Percentiles rank a stretch among this genome's conserved stretches.
Conservation (phyloP, 768 basidiomycete genomes). For the Naganishia kalamii region DNA sequence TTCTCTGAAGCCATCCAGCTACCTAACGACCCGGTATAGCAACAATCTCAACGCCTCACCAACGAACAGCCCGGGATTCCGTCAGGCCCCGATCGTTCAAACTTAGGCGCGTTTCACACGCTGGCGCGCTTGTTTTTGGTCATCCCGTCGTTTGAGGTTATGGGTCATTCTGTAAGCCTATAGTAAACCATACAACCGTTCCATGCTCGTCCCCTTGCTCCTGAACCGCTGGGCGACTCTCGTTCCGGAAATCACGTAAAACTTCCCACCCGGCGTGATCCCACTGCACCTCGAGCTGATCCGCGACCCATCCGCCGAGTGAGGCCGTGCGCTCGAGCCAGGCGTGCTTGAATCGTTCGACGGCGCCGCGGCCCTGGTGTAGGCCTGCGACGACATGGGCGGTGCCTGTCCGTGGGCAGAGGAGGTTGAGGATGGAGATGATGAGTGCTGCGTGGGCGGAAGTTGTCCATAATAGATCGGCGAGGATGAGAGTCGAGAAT, state of each 20-base stretch:
- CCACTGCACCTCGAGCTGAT: slow-evolving; percentile 34
- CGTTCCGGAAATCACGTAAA: slow-evolving; percentile 5
- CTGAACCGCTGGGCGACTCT: slow-evolving; percentile 21
- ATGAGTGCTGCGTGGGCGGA: slow-evolving; percentile 35
- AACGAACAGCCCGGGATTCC: no score
- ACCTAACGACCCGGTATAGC: no score
- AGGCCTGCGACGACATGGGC: slow-evolving; percentile 40
- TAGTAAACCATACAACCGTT: slow-evolving; percentile 14
- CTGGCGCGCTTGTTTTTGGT: slow-evolving; percentile 9
- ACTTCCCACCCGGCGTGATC: slow-evolving; percentile 8
- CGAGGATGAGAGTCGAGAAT: slow-evolving; percentile 41
- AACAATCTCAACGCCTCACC: no score
- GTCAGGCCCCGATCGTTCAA: background rate
- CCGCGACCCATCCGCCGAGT: slow-evolving; percentile 18
- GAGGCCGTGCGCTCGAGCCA: slow-evolving; percentile 19
- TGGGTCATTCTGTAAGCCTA: background rate
- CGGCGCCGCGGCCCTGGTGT: slow-evolving; percentile 42
- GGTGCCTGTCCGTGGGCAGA: slow-evolving; percentile 24
- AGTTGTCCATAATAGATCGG: slow-evolving; percentile 43
- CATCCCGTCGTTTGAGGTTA: no score
- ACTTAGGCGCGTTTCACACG: background rate
- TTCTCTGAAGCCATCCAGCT: no score
- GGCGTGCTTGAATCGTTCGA: slow-evolving; percentile 32
- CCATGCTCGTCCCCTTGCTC: slow-evolving; percentile 25
- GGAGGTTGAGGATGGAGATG: slow-evolving; percentile 30